These are phyloP conservation scores for Cornus suecica DNA, from an alignment of 148 eudicot species.

Conservation along the genomic window DNA sequence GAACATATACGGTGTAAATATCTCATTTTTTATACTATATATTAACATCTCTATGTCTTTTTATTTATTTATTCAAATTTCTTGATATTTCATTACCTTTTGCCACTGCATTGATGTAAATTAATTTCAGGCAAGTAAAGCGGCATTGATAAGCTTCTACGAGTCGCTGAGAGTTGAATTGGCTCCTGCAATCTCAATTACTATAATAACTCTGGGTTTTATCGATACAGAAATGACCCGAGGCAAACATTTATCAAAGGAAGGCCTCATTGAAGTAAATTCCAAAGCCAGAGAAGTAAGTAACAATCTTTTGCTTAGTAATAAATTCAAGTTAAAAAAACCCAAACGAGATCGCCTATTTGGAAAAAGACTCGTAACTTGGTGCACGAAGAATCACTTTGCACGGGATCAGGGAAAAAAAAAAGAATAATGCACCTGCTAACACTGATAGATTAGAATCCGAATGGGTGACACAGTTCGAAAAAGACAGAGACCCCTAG, in stretches of 20 bases:
- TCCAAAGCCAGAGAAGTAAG: constrained; percentile 1
- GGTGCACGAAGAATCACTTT: too few species aligned
- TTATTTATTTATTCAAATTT: not conserved
- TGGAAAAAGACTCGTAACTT: too few species aligned
- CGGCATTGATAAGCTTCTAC: constrained; percentile 26
- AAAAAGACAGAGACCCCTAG: too few species aligned
- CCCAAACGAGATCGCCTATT: too few species aligned
- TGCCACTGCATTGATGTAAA: too few species aligned
- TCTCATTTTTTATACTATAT: not conserved
- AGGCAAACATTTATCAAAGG: not conserved
- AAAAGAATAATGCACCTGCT: too few species aligned
- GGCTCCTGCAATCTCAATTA: constrained; percentile 9
- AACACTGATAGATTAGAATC: too few species aligned
- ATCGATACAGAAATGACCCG: constrained; percentile 14
- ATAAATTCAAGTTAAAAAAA: too few species aligned
- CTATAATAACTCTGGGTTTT: constrained; percentile 16
- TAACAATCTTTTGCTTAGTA: too few species aligned
- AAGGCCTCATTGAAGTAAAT: not conserved
- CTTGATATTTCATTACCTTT: not conserved
- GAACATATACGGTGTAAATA: constrained; percentile 14
- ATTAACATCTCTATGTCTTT: not conserved
- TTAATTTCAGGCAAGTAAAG: constrained; percentile 23
- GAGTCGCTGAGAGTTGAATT: constrained; percentile 21
- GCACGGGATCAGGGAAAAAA: too few species aligned
- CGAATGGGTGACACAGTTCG: too few species aligned